These are phyloP conservation scores for Fusarium austroafricanum DNA, from an alignment of 2,329 filamentous ascomycete genomes.

Conservation along the genomic window DNA sequence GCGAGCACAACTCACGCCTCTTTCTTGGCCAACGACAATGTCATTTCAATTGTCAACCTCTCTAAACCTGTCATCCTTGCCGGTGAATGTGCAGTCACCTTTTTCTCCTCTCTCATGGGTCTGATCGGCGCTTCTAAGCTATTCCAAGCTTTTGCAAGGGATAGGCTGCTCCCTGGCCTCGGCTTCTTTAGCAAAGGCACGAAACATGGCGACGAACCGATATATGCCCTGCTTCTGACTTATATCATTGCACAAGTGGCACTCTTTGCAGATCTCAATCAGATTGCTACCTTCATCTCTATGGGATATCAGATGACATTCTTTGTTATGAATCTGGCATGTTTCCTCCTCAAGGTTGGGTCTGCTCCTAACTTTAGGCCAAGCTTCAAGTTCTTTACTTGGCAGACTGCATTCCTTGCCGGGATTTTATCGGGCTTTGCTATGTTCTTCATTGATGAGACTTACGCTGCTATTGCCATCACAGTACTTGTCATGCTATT, in stretches of 20 bases:
- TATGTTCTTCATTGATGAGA: conserved; percentile 91
- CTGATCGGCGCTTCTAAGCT: conserved; percentile 87
- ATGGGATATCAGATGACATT: conserved; percentile 97
- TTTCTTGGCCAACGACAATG: conserved; percentile 79
- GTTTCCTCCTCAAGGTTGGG: conserved; percentile 86
- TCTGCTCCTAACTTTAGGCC: conserved; percentile 91
- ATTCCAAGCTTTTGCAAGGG: conserved; percentile 83
- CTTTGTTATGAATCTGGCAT: conserved; percentile 87
- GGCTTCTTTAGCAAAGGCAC: conserved; percentile 80
- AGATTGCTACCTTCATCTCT: conserved; percentile 88
- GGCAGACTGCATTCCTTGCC: conserved; percentile 81
- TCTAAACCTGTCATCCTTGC: conserved; percentile 79
- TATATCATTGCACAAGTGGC: conserved; percentile 81
- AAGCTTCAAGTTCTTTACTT: conserved; percentile 89
- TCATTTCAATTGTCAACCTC: conserved; percentile 85
- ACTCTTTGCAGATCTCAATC: conserved; percentile 85
- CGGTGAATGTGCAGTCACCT: conserved; percentile 83
- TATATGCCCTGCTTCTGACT: conserved; percentile 80
- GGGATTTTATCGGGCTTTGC: conserved; percentile 80
- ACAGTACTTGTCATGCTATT: conserved; percentile 81
- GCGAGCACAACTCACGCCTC: conserved; percentile 79
- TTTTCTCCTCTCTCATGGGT: conserved; percentile 90
- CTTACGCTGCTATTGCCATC: conserved; percentile 82
- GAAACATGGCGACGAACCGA: conserved; percentile 77
- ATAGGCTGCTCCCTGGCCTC: conserved; percentile 81